Evolutionary conservation across 2,329 filamentous ascomycete species (phyloP).

Genomic region (Aureobasidium lini): DNA sequence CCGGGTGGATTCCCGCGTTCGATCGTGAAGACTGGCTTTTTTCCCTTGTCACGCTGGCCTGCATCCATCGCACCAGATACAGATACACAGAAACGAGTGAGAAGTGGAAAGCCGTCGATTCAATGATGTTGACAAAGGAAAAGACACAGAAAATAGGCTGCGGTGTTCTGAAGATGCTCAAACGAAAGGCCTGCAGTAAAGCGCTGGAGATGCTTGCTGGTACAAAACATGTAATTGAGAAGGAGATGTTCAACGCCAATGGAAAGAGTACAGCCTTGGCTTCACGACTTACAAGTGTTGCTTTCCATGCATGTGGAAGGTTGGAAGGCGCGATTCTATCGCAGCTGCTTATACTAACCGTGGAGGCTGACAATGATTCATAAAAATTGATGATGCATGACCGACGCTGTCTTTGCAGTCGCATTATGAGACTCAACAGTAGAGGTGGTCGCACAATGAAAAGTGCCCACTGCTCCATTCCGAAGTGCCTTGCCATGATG

Average conservation of each 20-base stretch:
- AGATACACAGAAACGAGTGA: background rate
- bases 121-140: background rate
- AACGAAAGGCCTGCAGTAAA: background rate
- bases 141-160: background rate
- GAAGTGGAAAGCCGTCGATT: background rate
- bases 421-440: no score
- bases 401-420: no score
- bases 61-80: background rate
- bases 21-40: conserved; percentile 10
- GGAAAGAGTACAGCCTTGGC: background rate
- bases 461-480: no score
- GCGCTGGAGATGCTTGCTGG: background rate
- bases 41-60: background rate
- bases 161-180: background rate
- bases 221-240: background rate
- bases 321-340: background rate
- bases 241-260: background rate
- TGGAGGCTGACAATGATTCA: background rate
- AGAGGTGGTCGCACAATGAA: no score
- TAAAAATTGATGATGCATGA: no score
- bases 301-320: background rate
- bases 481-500: no score
- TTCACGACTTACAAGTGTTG: background rate
- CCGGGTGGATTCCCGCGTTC: background rate
- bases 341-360: background rate